Base-by-base conservation (phyloP, 352 stramenopile species). In the Phytophthora uliginosa region DNA sequence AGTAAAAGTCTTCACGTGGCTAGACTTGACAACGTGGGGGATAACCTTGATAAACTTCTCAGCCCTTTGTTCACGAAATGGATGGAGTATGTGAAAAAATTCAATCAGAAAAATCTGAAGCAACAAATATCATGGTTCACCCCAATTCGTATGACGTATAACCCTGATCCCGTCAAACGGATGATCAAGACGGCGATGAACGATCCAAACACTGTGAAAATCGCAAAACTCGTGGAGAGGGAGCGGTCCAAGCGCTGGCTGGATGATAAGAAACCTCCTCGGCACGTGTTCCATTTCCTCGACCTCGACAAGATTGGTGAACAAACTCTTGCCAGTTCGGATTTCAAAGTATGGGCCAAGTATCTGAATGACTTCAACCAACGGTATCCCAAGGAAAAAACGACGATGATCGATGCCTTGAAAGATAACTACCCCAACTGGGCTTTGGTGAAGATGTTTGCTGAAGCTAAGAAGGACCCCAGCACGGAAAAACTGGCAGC, bases 361-460 rank as follows among this genome's bases (percentile, higher is more conserved):
- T 58, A 58, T 34, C 26, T 58, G 26, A 8, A 58, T 42, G 51
- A 36, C 26, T 57, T 57, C 15, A 57, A 57, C 26, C 7, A 57
- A 0, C 22, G 22, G 8, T 57, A 57, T 22, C 51, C 51, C n/a
- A 17, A 22, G 7, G 3, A 58, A n/a, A 38, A 42, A 38, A 58
- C 52, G 6, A 58, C 24, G 9, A 58, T 58, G 17, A 18, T 58
- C 17, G 22, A 58, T 24, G 28, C 26, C 26, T 6, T 28, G 26
- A 28, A 28, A 3, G 26, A 28, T 28, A 28, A 28, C 26, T 28
- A 28, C 26, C 26, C 26, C 26, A 28, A 3, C 26, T 28, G 2
- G 26, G 26, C 26, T 28, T 28, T 28, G 26, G 26, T 28, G 26
- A 3, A 28, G 2, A 28, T 28, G 26, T 28, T 28, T 28, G 26